Base-by-base conservation (phyloP, 805 yeast genomes). In the Metschnikowia noctiluminum region DNA sequence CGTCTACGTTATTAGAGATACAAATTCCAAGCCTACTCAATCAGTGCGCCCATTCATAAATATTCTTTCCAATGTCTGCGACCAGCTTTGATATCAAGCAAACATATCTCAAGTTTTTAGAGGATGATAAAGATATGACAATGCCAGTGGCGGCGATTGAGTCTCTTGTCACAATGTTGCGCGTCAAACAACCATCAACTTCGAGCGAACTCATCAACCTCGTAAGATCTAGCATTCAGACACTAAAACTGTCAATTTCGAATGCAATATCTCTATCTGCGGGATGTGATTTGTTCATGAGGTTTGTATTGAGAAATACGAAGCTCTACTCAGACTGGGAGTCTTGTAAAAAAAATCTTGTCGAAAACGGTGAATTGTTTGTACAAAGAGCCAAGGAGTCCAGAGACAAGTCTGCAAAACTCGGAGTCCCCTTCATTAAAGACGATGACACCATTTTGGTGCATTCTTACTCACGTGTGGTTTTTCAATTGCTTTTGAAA, bases 111-210 rank as follows among this genome's bases (percentile, higher is more conserved):
- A 79, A 80, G 63, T 90, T 89, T 65, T 74, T 94, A 53, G 81
- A 80, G 57, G 96, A 90, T 43, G 97, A 94, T 69, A 77, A 88
- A n/a, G 98, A 94, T 49, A 88, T 94, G 83, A 91, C 99, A 6
- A 94, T 91, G 97, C 99, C 99, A 1, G 89, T 94, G 32, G 99
- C 99, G 38, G 99, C 99, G 34, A 94, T 94, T 61, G 98, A 94
- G 71, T 82, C 96, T 11, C 74, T 94, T 40, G 96, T 94, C 28
- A 87, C 94, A 8, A 78, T 94, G 69, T 70, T 92, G 28, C 78
- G 84, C 54, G 81, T 84, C 42, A 85, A 89, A 58, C 90, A 89
- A 64, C 97, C 99, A 7, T 78, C 89, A 9, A 94, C 99, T 0
- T 89, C 96, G 1, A 88, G 97, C 2, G 99, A 94, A 64, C 78